Base-by-base conservation (phyloP, 1,139 yeast species). In the Yamadazyma membranifaciens region DNA sequence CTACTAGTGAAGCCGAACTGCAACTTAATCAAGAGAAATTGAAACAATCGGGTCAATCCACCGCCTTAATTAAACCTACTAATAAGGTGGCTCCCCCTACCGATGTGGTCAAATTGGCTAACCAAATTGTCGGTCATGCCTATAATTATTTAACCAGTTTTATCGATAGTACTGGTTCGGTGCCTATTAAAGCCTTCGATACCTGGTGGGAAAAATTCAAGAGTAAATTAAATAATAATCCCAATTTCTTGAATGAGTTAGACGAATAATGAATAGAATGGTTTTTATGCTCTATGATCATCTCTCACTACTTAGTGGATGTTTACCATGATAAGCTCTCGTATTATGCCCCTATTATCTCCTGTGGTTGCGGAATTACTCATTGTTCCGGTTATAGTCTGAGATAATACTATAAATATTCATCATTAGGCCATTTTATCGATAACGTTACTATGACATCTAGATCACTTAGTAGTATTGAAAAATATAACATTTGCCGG, bases 151-250 rank as follows among this genome's bases (percentile, higher is more conserved):
- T 92, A 45, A 81, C 95, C 1, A 87, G 98, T 17, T 92, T 91
- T 57, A 75, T 89, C 11, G 95, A 87, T 54, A 61, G 66, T 6
- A 69, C 76, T 24, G 95, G 95, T 1, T 86, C 79, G 52, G 96
- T 91, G 5, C 87, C 94, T 2, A 87, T 92, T 60, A 86, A 83
- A 56, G 87, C 83, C 36, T 91, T 92, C 56, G 95, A 92, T 59
- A 83, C 80, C 30, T 92, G 99, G 99, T 91, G 98, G 98, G 82
- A 77, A 47, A 92, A 89, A 63, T 94, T 92, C 65, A 85, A 78
- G 59, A 65, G 78, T 11, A 83, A 85, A 55, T 57, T 92, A 43
- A 73, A 79, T 13, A 83, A 83, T 47, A 94, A 94, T 57, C 97
- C 97, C 1, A 78, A 78, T 42, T 92, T 88, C 56, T 63, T 92